Evolutionary conservation across 805 yeast species (phyloP), one percentile per base, ranked within the genome.

Genomic region (Allodekkera sacchari): DNA sequence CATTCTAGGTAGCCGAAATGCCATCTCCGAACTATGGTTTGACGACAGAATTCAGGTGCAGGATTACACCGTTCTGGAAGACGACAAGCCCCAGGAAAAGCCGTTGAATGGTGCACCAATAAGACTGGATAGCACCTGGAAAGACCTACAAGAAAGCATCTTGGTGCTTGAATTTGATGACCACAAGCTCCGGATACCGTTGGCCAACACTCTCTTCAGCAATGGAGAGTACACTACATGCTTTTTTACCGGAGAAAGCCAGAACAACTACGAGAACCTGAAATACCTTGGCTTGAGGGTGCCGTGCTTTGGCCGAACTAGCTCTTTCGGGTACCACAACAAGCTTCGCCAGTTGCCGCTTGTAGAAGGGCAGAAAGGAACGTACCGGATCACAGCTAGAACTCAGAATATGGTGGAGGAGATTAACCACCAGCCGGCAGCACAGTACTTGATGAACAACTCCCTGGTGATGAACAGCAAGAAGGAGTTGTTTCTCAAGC

Each of bases 371-470:
- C 7, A 7, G 12, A 20, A 12, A 7, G 11, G 7, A 6, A 11
- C 13, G 8, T 56, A 73, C 31, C 36, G 44, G 5, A 59, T 79
- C 32, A 73, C 83, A 1, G 50, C 59, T 3, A 61, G 62, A 34
- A 61, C 64, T 5, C 80, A 77, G 7, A 80, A 80, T 48, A 60
- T 80, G 50, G 58, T 79, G 39, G 75, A 77, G 48, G 43, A 63
- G 6, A 65, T 80, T 37, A 68, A 80, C 44, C 53, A 57, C 17
- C 45, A 54, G 32, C 65, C 83, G 0, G 84, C 87, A 0, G 68
- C 85, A 0, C 61, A 63, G 21, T 71, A 52, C 37, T 53, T 80
- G 32, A 78, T 74, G 39, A 52, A 55, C 5, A 69, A 68, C 43
- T 45, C 48, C 7, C 38, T 43, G 28, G 55, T 71, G 5, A 48